Evolutionary conservation across 1,139 yeast species (phyloP).

Genomic region (Candida tetrigidarum): DNA sequence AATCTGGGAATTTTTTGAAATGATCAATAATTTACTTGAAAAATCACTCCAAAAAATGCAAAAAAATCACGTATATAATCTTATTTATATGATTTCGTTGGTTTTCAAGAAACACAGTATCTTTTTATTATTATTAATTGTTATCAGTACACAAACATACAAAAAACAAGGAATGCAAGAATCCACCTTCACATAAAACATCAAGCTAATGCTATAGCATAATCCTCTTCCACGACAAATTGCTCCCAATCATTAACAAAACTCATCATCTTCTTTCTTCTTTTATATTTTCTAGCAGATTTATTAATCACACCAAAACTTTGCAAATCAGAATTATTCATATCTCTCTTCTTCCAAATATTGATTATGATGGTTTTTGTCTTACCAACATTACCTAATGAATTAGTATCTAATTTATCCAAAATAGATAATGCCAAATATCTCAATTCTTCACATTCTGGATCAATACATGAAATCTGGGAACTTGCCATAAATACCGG

Average conservation of each 20-base stretch:
- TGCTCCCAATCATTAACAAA: slow-evolving; percentile 35
- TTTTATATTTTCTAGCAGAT: slow-evolving; percentile 11
- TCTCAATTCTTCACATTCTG: slow-evolving; percentile 30
- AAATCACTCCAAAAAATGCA: too few species aligned
- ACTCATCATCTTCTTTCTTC: slow-evolving; percentile 21
- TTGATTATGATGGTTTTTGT: slow-evolving; percentile 25
- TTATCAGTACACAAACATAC: not conserved
- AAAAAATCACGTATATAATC: too few species aligned
- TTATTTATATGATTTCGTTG: too few species aligned
- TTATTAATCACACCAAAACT: slow-evolving; percentile 21
- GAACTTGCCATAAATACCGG: slow-evolving; percentile 28
- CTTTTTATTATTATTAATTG: not conserved
- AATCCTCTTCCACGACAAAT: slow-evolving; percentile 30
- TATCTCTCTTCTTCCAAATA: slow-evolving; percentile 35
- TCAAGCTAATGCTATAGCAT: slow-evolving; percentile 29
- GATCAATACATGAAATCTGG: slow-evolving; percentile 26
- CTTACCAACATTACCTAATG: slow-evolving; percentile 32
- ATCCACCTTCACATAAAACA: too few species aligned
- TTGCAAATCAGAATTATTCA: slow-evolving; percentile 25
- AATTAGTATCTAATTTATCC: slow-evolving; percentile 26
- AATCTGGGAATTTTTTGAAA: too few species aligned
- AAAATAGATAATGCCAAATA: slow-evolving; percentile 27
- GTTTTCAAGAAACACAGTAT: too few species aligned
- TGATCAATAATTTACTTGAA: too few species aligned
- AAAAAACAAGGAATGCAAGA: too few species aligned